These are phyloP conservation scores for Kuraishia ogatae DNA, from an alignment of 805 yeast genomes.

Conservation along the genomic window DNA sequence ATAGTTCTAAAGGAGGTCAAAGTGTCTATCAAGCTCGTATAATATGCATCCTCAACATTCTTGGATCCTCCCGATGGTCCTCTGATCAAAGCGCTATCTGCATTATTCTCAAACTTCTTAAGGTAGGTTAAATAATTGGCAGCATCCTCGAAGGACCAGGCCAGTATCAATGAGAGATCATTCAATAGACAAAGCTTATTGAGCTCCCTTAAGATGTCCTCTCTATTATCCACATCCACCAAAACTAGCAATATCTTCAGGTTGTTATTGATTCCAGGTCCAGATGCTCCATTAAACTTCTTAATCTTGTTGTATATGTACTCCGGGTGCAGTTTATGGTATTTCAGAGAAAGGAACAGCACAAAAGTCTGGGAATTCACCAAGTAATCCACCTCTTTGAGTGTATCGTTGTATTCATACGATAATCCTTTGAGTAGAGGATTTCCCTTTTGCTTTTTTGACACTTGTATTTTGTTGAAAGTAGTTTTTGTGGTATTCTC, in stretches of 20 bases:
- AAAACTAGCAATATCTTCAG: constrained; percentile 51
- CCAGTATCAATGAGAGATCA: constrained; percentile 37
- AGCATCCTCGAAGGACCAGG: constrained; percentile 51
- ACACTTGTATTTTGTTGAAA: constrained; percentile 39
- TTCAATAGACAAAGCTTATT: constrained; percentile 40
- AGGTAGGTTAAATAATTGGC: constrained; percentile 29
- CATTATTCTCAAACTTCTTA: constrained; percentile 23
- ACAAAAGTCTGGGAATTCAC: constrained; percentile 48
- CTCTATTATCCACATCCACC: constrained; percentile 55
- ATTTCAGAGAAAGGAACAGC: constrained; percentile 57
- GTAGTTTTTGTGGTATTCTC: not conserved
- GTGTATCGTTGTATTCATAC: constrained; percentile 42
- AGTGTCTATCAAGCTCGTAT: constrained; percentile 33
- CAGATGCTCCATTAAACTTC: constrained; percentile 12
- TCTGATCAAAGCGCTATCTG: constrained; percentile 26
- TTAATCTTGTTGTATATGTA: constrained; percentile 54
- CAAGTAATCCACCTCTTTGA: constrained; percentile 54
- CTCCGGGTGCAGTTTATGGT: constrained; percentile 71
- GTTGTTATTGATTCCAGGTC: constrained; percentile 24
- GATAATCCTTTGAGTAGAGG: constrained; percentile 51
- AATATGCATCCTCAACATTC: constrained; percentile 26
- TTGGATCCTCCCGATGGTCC: constrained; percentile 24
- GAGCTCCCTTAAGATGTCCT: constrained; percentile 36
- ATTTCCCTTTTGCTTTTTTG: constrained; percentile 63
- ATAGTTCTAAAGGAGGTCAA: constrained; percentile 37